phyloP scores from a whole-genome alignment of 306 rosid genomes.

The Rosa chinensis region DNA sequence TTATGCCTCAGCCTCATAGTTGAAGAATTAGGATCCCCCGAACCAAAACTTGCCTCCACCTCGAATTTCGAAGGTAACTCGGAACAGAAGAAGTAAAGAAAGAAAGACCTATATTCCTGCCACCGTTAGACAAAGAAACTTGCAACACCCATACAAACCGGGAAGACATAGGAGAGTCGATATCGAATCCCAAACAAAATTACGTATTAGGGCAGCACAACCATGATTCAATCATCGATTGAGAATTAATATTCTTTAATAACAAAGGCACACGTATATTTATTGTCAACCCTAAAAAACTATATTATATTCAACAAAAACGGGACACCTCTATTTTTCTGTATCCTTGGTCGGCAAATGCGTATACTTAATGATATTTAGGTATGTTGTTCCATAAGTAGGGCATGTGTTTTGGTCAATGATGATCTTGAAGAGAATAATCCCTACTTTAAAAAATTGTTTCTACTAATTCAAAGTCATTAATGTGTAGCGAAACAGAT shows the following conservation, averaged over 20 bases:
- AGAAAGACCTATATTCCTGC: not conserved
- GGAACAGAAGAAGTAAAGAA: no score
- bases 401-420: slow-evolving; percentile 2
- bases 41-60: not conserved
- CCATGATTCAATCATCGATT: not conserved
- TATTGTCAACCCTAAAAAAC: not conserved
- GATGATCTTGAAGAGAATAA: not conserved
- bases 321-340: not conserved
- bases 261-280: no score
- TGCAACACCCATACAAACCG: not conserved
- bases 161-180: not conserved
- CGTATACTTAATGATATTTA: not conserved
- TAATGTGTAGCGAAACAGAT: not conserved
- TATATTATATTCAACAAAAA: not conserved
- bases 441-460: not conserved
- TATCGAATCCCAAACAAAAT: not conserved
- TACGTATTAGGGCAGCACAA: not conserved
- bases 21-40: not conserved
- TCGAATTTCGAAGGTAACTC: not conserved
- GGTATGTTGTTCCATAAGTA: not conserved
- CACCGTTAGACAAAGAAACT: not conserved
- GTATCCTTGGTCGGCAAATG: not conserved
- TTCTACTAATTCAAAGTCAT: not conserved
- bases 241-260: not conserved
- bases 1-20: not conserved